Base-by-base conservation (phyloP, 2,329 filamentous ascomycete species). In the Ascocoryne sarcoides region DNA sequence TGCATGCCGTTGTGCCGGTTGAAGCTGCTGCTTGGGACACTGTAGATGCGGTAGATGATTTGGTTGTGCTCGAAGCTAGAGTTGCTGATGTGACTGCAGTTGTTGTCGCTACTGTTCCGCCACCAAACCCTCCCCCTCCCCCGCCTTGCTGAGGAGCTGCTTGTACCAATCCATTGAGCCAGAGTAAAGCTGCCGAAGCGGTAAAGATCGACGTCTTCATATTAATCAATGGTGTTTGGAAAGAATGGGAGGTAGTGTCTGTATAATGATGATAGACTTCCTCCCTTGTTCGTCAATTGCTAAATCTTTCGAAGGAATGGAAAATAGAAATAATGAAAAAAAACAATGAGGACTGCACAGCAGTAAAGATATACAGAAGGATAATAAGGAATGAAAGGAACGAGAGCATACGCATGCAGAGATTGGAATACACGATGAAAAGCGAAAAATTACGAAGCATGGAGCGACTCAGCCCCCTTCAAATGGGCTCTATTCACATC, bases 1-100 rank as follows among this genome's bases (percentile, higher is more conserved):
- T 92, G 73, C 86, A 92, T 18, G 54, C 54, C 29, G 46, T 45
- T 32, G 52, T 51, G 20, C 45, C 43, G 15, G 55, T 51, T 36
- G 52, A 44, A n/a, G 33, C 41, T 17, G 47, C 48, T 28, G 53
- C 48, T 39, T 46, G 21, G 14, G 47, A 45, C 7, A 44, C 37
- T 5, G 46, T 23, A 7, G 45, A 17, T 17, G 44, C 34, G 29
- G 37, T 36, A 26, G 40, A 21, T 39, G 37, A 19, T 21, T 42
- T 32, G 4, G 49, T 43, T 26, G 47, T 42, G 2, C 29, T 18
- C 17, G 29, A 26, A 17, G 40, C 29, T 17, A 40, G 21, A 21
- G 43, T 36, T 16, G 42, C 26, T 18, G 44, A 30, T 26, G 33
- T 34, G 19, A 26, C 28, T 29, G 42, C 16, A 14, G 46, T 31